A percentile compares a stretch with the other conserved stretches of the same genome.
These are phyloP conservation scores for Waitea zeae DNA, from an alignment of 1,284 basidiomycete genomes.

Conservation along the genomic window DNA sequence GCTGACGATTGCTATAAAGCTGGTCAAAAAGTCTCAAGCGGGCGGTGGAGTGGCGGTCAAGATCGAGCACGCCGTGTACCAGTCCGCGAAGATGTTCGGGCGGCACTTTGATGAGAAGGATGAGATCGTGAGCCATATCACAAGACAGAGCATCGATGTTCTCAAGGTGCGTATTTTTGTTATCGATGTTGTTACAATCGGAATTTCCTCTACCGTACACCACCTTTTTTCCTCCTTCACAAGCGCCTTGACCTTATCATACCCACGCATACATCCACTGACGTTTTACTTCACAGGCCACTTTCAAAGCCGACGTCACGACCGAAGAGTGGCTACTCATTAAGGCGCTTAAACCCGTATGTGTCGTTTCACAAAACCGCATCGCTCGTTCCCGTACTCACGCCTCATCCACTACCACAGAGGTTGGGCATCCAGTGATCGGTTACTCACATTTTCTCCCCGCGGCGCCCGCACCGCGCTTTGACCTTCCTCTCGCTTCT, in stretches of 20 bases:
- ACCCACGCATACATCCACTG: constrained; percentile 4
- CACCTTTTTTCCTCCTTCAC: constrained; percentile 3
- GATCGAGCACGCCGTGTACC: constrained; percentile 95
- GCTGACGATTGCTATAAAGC: constrained; percentile 22
- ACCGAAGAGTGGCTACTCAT: constrained; percentile 92
- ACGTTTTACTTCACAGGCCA: constrained; percentile 27
- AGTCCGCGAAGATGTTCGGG: constrained; percentile 89
- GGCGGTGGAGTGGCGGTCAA: constrained; percentile 97
- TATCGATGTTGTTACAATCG: no score
- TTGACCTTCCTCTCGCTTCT: no score
- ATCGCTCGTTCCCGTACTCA: no score
- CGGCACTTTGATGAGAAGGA: constrained; percentile 95
- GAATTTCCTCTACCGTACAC: background rate
- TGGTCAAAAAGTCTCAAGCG: constrained; percentile 85
- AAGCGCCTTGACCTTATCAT: constrained; percentile 1
- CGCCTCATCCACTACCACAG: no score
- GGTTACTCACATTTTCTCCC: no score
- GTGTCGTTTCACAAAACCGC: no score
- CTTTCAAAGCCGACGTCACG: constrained; percentile 82
- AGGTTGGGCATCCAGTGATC: no score
- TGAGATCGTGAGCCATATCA: constrained; percentile 82
- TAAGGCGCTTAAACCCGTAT: constrained; percentile 82
- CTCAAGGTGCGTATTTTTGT: constrained; percentile 45
- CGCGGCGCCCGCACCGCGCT: no score
- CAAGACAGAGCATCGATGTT: constrained; percentile 87